A percentile compares a stretch with the other conserved stretches of the same genome.
Evolutionary conservation across 805 yeast genomes (phyloP).

Genomic region (Spencermartinsiella europaea): DNA sequence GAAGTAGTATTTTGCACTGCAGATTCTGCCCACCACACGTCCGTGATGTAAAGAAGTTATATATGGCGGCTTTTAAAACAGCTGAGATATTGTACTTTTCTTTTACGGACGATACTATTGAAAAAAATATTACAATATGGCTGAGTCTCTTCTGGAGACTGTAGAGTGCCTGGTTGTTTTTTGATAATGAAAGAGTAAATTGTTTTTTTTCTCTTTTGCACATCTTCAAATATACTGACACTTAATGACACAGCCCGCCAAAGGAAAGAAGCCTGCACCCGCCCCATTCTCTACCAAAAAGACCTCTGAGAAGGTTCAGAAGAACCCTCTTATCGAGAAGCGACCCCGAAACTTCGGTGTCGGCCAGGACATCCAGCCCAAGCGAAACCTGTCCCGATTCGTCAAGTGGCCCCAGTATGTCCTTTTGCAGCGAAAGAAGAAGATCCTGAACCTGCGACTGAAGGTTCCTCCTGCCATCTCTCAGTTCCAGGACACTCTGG

Average conservation of each 20-base stretch:
- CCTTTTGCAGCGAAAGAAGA: constrained; percentile 98
- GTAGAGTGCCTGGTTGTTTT: constrained; percentile 27
- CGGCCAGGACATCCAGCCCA: constrained; percentile 95
- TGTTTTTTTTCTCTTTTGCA: not conserved
- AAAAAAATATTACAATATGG: constrained; percentile 4
- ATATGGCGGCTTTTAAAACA: no score
- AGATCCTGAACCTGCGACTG: constrained; percentile 89
- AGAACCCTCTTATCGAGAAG: constrained; percentile 86
- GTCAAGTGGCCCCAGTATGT: constrained; percentile 99
- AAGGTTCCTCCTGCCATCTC: constrained; percentile 99
- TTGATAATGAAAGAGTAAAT: not conserved
- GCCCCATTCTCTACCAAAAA: constrained; percentile 87
- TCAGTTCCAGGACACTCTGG: constrained; percentile 93
- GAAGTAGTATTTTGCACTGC: no score
- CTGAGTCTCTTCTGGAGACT: constrained; percentile 27
- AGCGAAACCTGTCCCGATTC: constrained; percentile 92
- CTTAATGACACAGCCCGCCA: constrained; percentile 30
- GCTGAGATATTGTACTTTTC: no score
- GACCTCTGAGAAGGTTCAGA: constrained; percentile 33
- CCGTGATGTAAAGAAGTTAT: no score
- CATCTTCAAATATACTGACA: constrained; percentile 17
- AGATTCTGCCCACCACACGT: no score
- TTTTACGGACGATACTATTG: no score
- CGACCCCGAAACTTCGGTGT: constrained; percentile 93
- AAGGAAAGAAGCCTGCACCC: constrained; percentile 84